These are phyloP conservation scores for Aspergillus transmontanensis DNA, from an alignment of 2,329 filamentous ascomycete genomes.

Conservation along the genomic window DNA sequence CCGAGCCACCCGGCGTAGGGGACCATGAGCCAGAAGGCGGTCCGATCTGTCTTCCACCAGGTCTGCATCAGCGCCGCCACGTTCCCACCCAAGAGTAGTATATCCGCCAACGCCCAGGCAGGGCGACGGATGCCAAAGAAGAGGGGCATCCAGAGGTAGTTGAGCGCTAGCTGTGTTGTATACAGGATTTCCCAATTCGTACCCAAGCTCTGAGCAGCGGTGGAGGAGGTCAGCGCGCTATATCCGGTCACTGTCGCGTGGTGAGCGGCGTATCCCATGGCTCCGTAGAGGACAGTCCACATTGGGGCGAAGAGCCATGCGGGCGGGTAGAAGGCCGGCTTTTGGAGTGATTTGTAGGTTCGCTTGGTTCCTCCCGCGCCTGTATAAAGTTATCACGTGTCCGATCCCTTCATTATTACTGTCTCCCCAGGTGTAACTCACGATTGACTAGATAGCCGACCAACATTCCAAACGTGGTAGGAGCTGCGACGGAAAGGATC, in stretches of 20 bases:
- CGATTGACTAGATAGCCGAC: conserved; percentile 36
- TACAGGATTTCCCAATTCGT: conserved; percentile 77
- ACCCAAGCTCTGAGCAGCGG: conserved; percentile 60
- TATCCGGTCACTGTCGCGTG: conserved; percentile 69
- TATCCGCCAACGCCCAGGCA: conserved; percentile 72
- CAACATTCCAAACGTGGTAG: conserved; percentile 27
- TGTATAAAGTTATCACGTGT: conserved; percentile 9
- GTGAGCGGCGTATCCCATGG: conserved; percentile 90
- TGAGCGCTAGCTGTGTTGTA: conserved; percentile 80
- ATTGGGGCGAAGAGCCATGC: conserved; percentile 61
- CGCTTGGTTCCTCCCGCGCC: conserved; percentile 34
- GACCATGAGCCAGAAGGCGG: conserved; percentile 72
- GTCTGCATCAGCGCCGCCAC: conserved; percentile 74
- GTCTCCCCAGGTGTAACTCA: conserved; percentile 12
- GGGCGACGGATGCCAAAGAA: conserved; percentile 82
- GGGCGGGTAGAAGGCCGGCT: conserved; percentile 58
- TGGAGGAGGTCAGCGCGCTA: conserved; percentile 50
- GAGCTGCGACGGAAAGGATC: conserved; percentile 31
- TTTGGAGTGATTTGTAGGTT: conserved; percentile 41
- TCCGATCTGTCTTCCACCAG: conserved; percentile 73
- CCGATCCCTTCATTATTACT: not conserved
- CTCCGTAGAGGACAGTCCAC: conserved; percentile 61
- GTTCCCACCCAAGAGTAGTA: conserved; percentile 70
- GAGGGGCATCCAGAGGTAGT: conserved; percentile 87
- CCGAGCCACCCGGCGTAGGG: conserved; percentile 86